Conservation (phyloP, 1,284 basidiomycete species). For the Melampsora larici-populina region DNA sequence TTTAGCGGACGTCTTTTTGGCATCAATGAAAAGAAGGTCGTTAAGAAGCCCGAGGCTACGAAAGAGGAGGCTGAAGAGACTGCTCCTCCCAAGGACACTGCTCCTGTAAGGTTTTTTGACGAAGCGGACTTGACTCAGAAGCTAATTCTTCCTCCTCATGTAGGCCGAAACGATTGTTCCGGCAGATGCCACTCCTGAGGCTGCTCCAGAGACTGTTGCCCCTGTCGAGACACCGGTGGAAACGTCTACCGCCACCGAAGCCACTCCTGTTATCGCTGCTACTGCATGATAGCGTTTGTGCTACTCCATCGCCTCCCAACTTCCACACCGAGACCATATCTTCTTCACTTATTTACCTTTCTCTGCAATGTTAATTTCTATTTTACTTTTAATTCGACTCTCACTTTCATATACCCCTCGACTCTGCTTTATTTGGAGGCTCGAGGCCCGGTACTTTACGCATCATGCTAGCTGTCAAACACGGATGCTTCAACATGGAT, state of each 20-base stretch:
- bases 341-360: not conserved
- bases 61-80: constrained; percentile 23
- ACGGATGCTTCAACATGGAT: too few species aligned
- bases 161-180: not conserved
- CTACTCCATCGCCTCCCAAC: too few species aligned
- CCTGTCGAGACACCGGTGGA: constrained; percentile 27
- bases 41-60: constrained; percentile 24
- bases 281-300: constrained; percentile 14
- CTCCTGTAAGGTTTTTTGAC: not conserved
- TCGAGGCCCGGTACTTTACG: too few species aligned
- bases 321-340: not conserved
- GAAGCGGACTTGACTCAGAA: not conserved
- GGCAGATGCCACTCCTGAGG: not conserved
- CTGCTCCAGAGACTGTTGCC: not conserved
- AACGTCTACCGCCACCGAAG: constrained; percentile 5
- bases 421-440: too few species aligned
- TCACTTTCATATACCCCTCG: not conserved
- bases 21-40: constrained; percentile 24
- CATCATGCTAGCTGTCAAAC: too few species aligned
- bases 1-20: constrained; percentile 43
- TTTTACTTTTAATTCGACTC: not conserved
- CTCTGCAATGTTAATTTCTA: constrained; percentile 2
- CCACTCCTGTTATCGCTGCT: constrained; percentile 35
- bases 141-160: not conserved
- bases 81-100: not conserved